Evolutionary conservation across 495 filamentous ascomycete species (phyloP).

Genomic region (Hypoxylon intermedium): DNA sequence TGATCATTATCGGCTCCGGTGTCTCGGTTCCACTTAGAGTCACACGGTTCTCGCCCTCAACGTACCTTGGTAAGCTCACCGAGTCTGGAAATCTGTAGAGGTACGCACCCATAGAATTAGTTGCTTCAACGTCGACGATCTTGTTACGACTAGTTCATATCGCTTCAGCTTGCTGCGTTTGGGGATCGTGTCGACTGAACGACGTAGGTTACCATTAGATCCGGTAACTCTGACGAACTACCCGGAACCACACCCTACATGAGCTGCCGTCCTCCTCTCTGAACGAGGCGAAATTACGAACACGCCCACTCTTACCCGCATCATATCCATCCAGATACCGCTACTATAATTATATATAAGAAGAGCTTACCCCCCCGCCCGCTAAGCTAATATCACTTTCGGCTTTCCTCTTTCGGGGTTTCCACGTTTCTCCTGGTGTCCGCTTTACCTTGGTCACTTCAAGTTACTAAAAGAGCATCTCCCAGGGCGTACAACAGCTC

Average conservation of each 20-base stretch:
- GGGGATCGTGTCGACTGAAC: constrained; percentile 12
- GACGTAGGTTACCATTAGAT: constrained; percentile 10
- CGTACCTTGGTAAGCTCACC: constrained; percentile 18
- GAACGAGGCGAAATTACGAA: constrained; percentile 20
- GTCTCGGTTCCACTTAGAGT: constrained; percentile 16
- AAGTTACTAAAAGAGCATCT: neutral
- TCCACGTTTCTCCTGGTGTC: neutral
- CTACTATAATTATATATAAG: constrained; percentile 30
- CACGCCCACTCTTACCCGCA: constrained; percentile 13
- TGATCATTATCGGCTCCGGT: constrained; percentile 19
- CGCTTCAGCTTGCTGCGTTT: constrained; percentile 1
- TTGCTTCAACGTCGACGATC: constrained; percentile 11
- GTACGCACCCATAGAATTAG: constrained; percentile 15
- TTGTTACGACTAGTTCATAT: constrained; percentile 5
- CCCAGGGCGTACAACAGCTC: neutral
- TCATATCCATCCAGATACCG: constrained; percentile 18
- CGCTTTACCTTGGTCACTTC: neutral
- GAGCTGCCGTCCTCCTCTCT: constrained; percentile 20
- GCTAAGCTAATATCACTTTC: constrained; percentile 14
- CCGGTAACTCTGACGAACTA: constrained; percentile 3
- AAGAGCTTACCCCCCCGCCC: constrained; percentile 30
- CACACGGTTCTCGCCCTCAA: constrained; percentile 20
- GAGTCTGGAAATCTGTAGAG: constrained; percentile 19
- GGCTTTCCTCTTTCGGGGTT: constrained; percentile 29
- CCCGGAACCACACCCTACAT: constrained; percentile 1